Evolutionary conservation across 2,329 filamentous ascomycete genomes (phyloP).

Genomic region (Aspergillus sp.): DNA sequence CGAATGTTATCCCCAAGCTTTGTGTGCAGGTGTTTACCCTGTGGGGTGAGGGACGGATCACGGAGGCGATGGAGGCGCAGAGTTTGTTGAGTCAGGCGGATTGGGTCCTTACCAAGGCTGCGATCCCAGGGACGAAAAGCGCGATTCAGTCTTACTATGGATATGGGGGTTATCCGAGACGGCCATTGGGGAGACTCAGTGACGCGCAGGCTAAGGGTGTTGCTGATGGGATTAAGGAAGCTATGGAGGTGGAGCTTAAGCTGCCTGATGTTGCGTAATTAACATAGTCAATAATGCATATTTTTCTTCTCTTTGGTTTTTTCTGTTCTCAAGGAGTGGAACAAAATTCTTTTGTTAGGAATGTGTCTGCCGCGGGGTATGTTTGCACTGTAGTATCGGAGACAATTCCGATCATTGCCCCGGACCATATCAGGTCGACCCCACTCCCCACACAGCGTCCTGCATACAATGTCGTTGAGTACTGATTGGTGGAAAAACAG

Average conservation of each 20-base stretch:
- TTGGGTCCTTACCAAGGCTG: conserved; percentile 81
- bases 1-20: conserved; percentile 82
- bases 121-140: conserved; percentile 82
- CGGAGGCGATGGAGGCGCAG: conserved; percentile 75
- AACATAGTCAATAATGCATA: background rate
- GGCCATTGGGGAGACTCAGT: conserved; percentile 50
- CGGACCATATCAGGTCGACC: background rate
- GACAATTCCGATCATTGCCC: conserved; percentile 5
- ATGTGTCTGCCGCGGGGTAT: background rate
- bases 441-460: background rate
- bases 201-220: conserved; percentile 31
- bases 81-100: conserved; percentile 74
- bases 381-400: background rate
- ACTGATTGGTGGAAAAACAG: conserved; percentile 28
- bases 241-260: conserved; percentile 35
- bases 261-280: conserved; percentile 37
- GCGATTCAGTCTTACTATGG: conserved; percentile 81
- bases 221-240: conserved; percentile 35
- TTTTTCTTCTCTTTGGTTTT: background rate
- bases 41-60: conserved; percentile 70
- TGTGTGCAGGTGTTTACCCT: conserved; percentile 80
- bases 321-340: background rate
- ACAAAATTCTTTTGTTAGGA: background rate
- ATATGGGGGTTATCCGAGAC: conserved; percentile 76
- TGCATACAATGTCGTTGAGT: background rate